phyloP scores from a whole-genome alignment of 2,329 filamentous ascomycete species.

The Chalaropsis thielavioides region DNA sequence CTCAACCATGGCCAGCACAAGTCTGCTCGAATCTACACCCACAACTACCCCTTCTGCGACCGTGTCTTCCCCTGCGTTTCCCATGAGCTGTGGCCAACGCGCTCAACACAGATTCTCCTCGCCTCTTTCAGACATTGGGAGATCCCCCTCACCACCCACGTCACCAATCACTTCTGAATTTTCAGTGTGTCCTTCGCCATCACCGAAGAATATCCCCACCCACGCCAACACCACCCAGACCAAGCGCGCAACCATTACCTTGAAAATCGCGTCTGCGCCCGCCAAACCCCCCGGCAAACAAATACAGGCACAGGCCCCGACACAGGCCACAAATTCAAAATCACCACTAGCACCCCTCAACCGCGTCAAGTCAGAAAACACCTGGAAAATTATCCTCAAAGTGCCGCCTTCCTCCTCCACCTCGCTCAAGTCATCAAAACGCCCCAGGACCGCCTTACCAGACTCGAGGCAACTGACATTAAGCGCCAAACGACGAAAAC shows the following conservation, averaged over 20 bases:
- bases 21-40: not conserved
- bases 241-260: not conserved
- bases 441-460: constrained; percentile 11
- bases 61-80: not conserved
- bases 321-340: not conserved
- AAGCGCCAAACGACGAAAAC: constrained; percentile 10
- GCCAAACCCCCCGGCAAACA: not conserved
- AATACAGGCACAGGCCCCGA: not conserved
- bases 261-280: constrained; percentile 1
- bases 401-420: not conserved
- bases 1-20: constrained; percentile 2
- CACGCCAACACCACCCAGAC: not conserved
- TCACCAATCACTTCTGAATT: constrained; percentile 15
- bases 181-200: not conserved
- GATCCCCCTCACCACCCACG: constrained; percentile 36
- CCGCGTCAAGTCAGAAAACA: constrained; percentile 11
- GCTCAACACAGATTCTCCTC: constrained; percentile 34
- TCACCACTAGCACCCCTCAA: not conserved
- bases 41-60: not conserved
- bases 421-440: constrained; percentile 7
- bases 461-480: not conserved
- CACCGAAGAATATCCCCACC: not conserved
- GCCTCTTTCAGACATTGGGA: constrained; percentile 39
- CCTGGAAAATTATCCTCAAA: constrained; percentile 10
- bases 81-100: not conserved